Conservation (phyloP, 768 basidiomycete genomes). For the Phaffia australis region DNA sequence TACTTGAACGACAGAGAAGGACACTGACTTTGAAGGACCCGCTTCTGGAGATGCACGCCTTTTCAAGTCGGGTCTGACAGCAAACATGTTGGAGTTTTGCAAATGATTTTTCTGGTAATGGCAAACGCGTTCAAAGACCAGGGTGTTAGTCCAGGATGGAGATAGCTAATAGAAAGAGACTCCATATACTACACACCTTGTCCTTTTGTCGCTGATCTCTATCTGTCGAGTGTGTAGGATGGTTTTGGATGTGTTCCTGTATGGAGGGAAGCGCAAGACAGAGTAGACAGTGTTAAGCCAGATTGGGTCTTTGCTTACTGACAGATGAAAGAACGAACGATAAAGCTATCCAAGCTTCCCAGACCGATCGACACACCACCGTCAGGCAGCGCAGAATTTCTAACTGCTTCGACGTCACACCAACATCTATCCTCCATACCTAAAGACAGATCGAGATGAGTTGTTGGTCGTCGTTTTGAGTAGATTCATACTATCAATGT, state of each 20-base stretch:
- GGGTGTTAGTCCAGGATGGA: background rate
- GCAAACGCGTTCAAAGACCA: background rate
- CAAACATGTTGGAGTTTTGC: too few relatives aligned
- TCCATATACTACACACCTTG: background rate
- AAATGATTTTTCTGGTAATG: background rate
- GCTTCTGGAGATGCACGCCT: background rate
- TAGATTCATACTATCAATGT: too few relatives aligned
- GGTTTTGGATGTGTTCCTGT: slow-evolving; percentile 2
- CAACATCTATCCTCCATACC: slow-evolving; percentile 18
- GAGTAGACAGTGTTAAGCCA: background rate
- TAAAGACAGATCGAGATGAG: background rate
- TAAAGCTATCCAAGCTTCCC: background rate
- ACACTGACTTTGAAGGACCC: background rate
- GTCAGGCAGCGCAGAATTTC: background rate
- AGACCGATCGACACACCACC: background rate
- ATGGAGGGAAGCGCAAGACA: background rate
- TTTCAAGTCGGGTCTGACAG: background rate
- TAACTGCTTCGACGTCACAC: background rate
- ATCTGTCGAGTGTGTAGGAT: background rate
- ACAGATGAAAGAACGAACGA: background rate
- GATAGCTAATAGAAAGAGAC: background rate
- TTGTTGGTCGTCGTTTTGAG: too few relatives aligned
- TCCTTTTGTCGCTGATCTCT: background rate
- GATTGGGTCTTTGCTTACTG: too few relatives aligned
- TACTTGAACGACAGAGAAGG: too few relatives aligned